Base-by-base conservation (phyloP, 169 alveolate genomes). In the Fabrea salina region DNA sequence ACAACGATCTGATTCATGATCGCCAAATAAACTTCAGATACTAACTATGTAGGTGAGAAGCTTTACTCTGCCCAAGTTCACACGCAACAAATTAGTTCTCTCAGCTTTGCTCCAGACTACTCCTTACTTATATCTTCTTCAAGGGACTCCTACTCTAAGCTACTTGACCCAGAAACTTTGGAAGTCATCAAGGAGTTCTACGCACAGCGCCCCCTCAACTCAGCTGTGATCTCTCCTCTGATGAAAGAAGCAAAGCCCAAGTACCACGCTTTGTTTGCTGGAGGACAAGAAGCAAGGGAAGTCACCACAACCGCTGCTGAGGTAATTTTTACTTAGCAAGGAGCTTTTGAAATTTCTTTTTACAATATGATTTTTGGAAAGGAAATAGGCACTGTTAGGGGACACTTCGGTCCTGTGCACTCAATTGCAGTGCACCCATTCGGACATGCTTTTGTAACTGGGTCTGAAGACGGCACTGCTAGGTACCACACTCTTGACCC, bases 391-490 rank as follows among this genome's bases (percentile, higher is more conserved):
- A 94, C 96, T 54, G 88, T 97, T 76, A 92, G 90, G 84, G 99
- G 99, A 8, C 99, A 96, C 89, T 96, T 97, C 87, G 99, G 99
- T 50, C 97, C 99, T 13, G 95, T 97, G 59, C 96, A 97, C 87
- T 89, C 99, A 40, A 79, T 97, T 39, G 95, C 94, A 30, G 89
- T 94, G 80, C 83, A 93, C 53, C 97, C 98, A 2, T 98, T 95
- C 81, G 99, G 99, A 25, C 83, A 84, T 75, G 94, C 97, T 37
- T 96, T 94, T 83, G 98, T 95, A 37, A 92, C 97, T 50, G 99
- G 99, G 0, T 97, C 98, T 37, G 99, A 97, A 88, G 99, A 97
- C 82, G 98, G 99, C 22, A 89, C 90, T 87, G 97, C 97, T 19
- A 92, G 98, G 79, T 86, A 96, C 19, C 96, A 96, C 82, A 96